phyloP scores from a whole-genome alignment of 805 yeast species.

The Hanseniaspora lindneri region DNA sequence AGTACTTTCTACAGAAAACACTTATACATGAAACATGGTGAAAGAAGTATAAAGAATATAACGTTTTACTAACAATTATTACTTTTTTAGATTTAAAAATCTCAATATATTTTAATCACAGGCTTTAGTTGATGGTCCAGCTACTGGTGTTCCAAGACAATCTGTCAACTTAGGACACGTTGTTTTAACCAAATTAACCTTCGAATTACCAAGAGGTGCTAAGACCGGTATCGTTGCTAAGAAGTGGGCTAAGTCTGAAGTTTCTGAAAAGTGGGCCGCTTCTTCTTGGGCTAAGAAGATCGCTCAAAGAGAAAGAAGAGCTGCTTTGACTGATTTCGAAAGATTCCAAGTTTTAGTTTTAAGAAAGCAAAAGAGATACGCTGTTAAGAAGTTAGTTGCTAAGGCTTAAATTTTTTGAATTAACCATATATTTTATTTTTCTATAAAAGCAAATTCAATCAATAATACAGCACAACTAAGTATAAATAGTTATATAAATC shows the following conservation, averaged over 20 bases:
- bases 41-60: neutral
- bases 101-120: constrained; percentile 24
- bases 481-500: neutral
- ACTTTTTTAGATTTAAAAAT: neutral
- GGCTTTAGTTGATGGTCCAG: constrained; percentile 95
- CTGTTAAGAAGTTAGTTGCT: constrained; percentile 92
- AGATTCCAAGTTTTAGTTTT: constrained; percentile 98
- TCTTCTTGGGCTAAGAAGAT: constrained; percentile 97
- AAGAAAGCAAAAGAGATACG: constrained; percentile 93
- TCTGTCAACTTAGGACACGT: constrained; percentile 76
- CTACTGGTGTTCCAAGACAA: constrained; percentile 80
- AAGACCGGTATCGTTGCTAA: constrained; percentile 73
- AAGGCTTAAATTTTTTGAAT: constrained; percentile 55
- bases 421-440: neutral
- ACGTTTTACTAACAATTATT: constrained; percentile 10
- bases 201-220: constrained; percentile 89
- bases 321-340: constrained; percentile 90
- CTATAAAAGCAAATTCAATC: neutral
- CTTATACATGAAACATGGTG: too few relatives aligned
- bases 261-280: constrained; percentile 81
- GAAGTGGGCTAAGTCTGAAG: constrained; percentile 86
- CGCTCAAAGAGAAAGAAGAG: constrained; percentile 87
- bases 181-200: constrained; percentile 84
- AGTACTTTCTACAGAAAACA: too few relatives aligned
- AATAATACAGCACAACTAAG: neutral